Evolutionary conservation across 495 filamentous ascomycete species (phyloP).

Genomic region (Rusavskia elegans): DNA sequence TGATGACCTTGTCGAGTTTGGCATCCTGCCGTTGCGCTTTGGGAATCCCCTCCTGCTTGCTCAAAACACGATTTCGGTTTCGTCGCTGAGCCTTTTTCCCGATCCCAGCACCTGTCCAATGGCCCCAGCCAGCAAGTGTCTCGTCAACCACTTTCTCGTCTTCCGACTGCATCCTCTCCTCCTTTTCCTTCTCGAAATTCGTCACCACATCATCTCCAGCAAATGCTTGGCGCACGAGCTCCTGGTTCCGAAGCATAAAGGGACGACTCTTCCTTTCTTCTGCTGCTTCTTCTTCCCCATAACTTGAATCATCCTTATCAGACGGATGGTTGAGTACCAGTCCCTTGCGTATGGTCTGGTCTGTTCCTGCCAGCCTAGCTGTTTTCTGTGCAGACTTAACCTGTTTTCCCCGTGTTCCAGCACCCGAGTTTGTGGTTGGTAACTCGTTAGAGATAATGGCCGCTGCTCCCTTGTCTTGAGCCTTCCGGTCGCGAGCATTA

Average conservation of each 20-base stretch:
- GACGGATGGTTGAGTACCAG: neutral
- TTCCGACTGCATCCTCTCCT: constrained; percentile 54
- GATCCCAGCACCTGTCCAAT: constrained; percentile 72
- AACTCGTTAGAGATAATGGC: constrained; percentile 16
- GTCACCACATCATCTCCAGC: constrained; percentile 77
- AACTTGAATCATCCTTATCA: neutral
- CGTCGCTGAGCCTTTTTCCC: constrained; percentile 42
- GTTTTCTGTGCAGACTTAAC: no score
- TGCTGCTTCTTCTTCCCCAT: constrained; percentile 27
- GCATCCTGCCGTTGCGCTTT: constrained; percentile 64
- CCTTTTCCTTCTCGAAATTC: constrained; percentile 72
- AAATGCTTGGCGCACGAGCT: constrained; percentile 72
- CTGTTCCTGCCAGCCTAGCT: no score
- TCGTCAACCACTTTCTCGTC: constrained; percentile 74
- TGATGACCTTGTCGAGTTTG: constrained; percentile 68
- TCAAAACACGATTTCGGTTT: constrained; percentile 43
- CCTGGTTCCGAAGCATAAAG: constrained; percentile 57
- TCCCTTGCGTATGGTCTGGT: no score
- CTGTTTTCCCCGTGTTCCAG: constrained; percentile 10
- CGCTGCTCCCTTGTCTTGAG: constrained; percentile 1
- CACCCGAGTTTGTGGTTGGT: constrained; percentile 6
- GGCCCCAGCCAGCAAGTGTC: constrained; percentile 84
- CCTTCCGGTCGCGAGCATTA: neutral
- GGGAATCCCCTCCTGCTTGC: constrained; percentile 62
- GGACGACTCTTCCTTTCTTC: constrained; percentile 25